Conservation (phyloP, 257 asterid species). For the Solanum pimpinellifolium region DNA sequence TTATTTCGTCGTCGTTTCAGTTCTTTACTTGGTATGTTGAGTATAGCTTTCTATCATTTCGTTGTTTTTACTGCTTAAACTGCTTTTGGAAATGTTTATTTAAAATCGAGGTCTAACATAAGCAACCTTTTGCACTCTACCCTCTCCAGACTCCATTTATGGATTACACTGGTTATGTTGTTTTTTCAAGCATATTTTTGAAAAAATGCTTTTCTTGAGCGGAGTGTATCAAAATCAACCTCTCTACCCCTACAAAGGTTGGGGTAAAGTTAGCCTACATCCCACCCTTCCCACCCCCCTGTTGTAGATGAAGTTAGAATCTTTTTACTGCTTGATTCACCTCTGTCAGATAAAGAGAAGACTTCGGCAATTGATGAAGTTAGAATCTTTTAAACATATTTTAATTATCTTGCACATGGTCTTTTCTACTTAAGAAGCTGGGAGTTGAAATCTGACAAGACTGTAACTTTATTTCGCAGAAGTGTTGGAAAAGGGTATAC, state of each 20-base stretch:
- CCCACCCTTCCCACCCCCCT: background rate
- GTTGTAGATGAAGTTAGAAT: background rate
- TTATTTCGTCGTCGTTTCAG: background rate
- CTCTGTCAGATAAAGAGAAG: background rate
- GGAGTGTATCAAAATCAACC: background rate
- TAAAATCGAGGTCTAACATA: background rate
- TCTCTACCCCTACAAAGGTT: background rate
- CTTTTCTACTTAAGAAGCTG: background rate
- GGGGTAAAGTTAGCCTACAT: background rate
- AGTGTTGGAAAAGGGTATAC: background rate
- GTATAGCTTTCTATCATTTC: background rate
- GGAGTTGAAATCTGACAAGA: background rate
- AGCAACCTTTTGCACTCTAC: background rate
- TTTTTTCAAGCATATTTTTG: background rate
- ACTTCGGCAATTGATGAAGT: background rate
- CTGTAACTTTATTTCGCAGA: constrained; percentile 1
- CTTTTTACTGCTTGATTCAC: background rate
- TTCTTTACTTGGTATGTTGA: background rate
- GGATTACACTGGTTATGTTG: background rate
- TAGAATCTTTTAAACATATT: background rate
- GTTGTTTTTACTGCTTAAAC: background rate
- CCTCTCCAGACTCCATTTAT: background rate
- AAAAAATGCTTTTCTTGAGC: background rate
- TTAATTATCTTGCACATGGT: background rate
- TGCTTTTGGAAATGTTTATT: background rate